Base-by-base conservation (phyloP, 306 rosid species). In the Pterocarpus santalinus region DNA sequence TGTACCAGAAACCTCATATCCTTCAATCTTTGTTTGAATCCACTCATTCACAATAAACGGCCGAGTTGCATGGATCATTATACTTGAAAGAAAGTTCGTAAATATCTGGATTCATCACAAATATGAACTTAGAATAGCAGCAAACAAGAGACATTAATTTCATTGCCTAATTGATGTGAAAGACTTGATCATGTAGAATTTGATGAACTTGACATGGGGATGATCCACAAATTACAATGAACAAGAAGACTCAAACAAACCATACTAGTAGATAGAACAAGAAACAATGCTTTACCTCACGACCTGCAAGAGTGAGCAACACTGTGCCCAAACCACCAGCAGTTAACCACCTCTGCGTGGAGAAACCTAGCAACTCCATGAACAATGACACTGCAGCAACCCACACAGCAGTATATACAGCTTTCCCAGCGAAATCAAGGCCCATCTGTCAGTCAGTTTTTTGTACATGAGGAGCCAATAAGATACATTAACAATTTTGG, bases 301-400 rank as follows among this genome's bases (percentile, higher is more conserved):
- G 97, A 72, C 98, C 99, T 5, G 99, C 92, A 72, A 96, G 98
- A 51, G 99, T 96, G 57, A 96, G 93, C 85, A 96, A 83, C 32
- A 96, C 98, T 34, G 98, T 96, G 32, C 99, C 98, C 67, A 96
- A 94, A 93, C 99, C 97, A 79, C 99, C 99, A 47, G 99, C 99
- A 69, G 99, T 96, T 77, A 96, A 75, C 99, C 98, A 96, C 90
- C 71, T 96, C 85, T 96, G 98, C 81, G 98, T 88, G 85, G 99
- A 96, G 88, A 93, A 96, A 75, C 99, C 99, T 61, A 96, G 90
- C 87, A 96, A 85, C 87, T 96, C 99, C 98, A 93, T 93, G 87
- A 96, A 96, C 86, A 93, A 86, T 64, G 98, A 92, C 76, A 92
- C 89, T 30, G 98, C 99, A 85, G 98, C 99, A 88, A 96, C 90